These are phyloP conservation scores for Bondarzewia mesenterica DNA, from an alignment of 1,284 basidiomycete species.

Conservation along the genomic window DNA sequence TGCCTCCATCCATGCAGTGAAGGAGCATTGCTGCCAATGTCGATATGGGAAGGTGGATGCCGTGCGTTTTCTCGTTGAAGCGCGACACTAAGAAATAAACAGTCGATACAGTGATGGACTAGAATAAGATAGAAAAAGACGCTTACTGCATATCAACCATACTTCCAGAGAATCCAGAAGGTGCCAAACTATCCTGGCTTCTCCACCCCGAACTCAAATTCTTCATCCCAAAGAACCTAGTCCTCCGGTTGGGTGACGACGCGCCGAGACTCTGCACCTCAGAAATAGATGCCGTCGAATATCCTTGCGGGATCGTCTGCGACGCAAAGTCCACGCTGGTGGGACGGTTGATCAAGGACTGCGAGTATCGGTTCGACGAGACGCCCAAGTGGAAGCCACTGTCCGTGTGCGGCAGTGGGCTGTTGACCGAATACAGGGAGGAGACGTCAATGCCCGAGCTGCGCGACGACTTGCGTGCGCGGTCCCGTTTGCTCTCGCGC, in stretches of 20 bases:
- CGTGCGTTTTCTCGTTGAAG: conserved; percentile 53
- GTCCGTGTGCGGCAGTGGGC: conserved; percentile 49
- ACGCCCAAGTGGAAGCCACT: conserved; percentile 39
- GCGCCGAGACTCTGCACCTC: conserved; percentile 68
- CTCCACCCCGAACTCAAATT: conserved; percentile 69
- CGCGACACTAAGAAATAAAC: conserved; percentile 44
- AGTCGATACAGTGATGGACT: conserved; percentile 6
- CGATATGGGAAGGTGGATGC: conserved; percentile 30
- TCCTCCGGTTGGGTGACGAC: conserved; percentile 50
- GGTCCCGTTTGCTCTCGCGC: conserved; percentile 50
- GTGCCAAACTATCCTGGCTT: conserved; percentile 71
- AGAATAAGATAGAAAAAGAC: conserved; percentile 25
- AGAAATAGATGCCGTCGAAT: conserved; percentile 64
- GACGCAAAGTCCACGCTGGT: conserved; percentile 53
- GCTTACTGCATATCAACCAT: conserved; percentile 95
- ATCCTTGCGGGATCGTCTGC: conserved; percentile 48
- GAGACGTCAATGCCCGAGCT: conserved; percentile 60
- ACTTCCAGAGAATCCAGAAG: conserved; percentile 72
- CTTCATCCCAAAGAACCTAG: conserved; percentile 78
- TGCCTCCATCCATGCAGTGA: conserved; percentile 12
- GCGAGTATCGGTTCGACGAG: conserved; percentile 47
- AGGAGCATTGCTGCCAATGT: conserved; percentile 22
- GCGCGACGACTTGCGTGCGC: conserved; percentile 59
- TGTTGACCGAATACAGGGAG: conserved; percentile 61
- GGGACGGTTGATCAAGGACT: conserved; percentile 36